Base-by-base conservation (phyloP, 2,329 filamentous ascomycete genomes). In the Verticillium longisporum region DNA sequence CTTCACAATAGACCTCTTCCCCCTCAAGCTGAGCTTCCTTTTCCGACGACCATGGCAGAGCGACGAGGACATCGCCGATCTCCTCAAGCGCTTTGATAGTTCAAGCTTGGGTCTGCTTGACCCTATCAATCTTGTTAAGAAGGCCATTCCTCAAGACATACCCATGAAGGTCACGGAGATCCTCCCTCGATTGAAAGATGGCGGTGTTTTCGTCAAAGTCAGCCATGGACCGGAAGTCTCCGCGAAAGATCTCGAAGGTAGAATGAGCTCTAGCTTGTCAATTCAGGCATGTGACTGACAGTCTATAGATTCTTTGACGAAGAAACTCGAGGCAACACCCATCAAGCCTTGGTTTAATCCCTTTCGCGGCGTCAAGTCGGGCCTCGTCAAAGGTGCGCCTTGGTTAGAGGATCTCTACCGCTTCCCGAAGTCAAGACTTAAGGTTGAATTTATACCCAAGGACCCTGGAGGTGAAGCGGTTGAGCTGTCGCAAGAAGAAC, bases 341-440 rank as follows among this genome's bases (percentile, higher is more conserved):
- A 84, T 96, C 41, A 91, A 87, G 63, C 93, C 94, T 2, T 96
- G 93, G 90, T 97, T 95, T 78, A 96, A 88, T 67, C 92, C 92
- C 0, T 88, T 97, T 65, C 82, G 85, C 26, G 77, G 83, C 14
- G 88, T 96, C 61, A 83, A 85, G 57, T 86, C 87, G 3, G 86
- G 87, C 31, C 77, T 92, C 6, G 95, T 99, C 2, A 81, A 86
- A 60, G 95, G 95, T 10, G 86, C 88, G 26, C 95, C 95, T 0
- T 99, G 95, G 95, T 83, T 98, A 2, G 95, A 98, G 70, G 95
- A 99, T 71, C 78, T 99, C 33, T 90, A 92, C 67, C 85, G 92
- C 6, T 87, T 92, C 58, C 95, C 95, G 0, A 91, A 88, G 61
- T 81, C 80, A 50, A 83, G 90, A 33, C 70, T 99, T 38, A 89